Evolutionary conservation across 306 rosid genomes (phyloP), one percentile per base, ranked within the genome.

Genomic region (Lathyrus tuberosus): DNA sequence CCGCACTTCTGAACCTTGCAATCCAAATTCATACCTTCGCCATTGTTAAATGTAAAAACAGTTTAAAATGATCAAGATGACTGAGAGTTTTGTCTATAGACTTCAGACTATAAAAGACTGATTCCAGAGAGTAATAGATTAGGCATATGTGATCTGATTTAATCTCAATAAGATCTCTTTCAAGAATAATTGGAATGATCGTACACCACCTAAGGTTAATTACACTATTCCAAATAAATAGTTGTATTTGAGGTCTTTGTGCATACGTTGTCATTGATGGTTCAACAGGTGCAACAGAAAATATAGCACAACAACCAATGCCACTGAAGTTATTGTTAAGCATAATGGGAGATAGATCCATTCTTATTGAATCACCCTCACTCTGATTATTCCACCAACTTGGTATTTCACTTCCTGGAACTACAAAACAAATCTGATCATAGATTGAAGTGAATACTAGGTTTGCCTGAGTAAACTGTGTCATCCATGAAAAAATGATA

Each of bases 371-470:
- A 4, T 3, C 0, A 16, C 73, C 28, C 10, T 4, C 46, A 10
- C 12, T 17, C 14, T 62, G 63, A 48, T 49, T 14, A 18, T 9
- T 48, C 63, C 49, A 62, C 70, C 70, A 62, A 20, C 40, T 62
- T 48, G 77, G 70, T 9, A 48, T 62, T 72, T 62, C 30, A 62
- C 16, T 24, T 62, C 63, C 66, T 0, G 65, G 74, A 69, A 69
- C n/a, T 54, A 69, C 41, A 22, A 22, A 17, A 3, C 8, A 15
- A 20, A 69, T 40, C 13, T 10, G 0, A 58, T 3, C 0, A n/a
- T 5, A 3, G 6, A 7, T n/a, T 14, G 11, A 4, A 18, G 2
- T 4, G 47, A 26, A 16, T 13, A 12, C 15, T 12, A 17, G 57
- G 12, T 4, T 4, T 1, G 41, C 66, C 44, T 26, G 15, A 44